phyloP scores from a whole-genome alignment of 2,329 filamentous ascomycete species.

The Thielaviopsis euricoi region DNA sequence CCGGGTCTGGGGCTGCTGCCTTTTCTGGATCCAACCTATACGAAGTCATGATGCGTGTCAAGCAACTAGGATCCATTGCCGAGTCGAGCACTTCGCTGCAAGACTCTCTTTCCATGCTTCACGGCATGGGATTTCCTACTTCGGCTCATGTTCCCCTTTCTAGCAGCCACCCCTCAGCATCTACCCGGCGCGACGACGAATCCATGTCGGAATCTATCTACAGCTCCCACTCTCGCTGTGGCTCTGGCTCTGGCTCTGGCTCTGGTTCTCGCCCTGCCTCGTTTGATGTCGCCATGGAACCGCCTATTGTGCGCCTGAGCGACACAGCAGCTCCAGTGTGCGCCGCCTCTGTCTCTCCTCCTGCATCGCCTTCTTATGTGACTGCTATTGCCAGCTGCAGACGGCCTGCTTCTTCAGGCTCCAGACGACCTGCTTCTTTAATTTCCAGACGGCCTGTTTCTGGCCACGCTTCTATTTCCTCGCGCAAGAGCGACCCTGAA shows the following conservation, averaged over 20 bases:
- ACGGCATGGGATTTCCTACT: neutral
- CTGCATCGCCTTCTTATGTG: neutral
- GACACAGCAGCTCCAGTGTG: neutral
- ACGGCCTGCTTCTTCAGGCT: neutral
- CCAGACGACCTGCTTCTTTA: neutral
- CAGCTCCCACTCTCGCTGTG: slow-evolving; percentile 3
- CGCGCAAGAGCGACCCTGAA: slow-evolving; percentile 13
- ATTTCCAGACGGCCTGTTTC: neutral
- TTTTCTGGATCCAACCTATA: slow-evolving; percentile 1
- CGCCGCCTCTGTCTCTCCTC: neutral
- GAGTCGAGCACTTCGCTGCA: slow-evolving; percentile 6
- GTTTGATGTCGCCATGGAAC: slow-evolving; percentile 4
- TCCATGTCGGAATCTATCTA: slow-evolving; percentile 4
- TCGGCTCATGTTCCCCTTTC: neutral
- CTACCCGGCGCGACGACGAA: slow-evolving; percentile 4
- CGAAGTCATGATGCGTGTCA: slow-evolving; percentile 8
- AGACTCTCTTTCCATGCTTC: slow-evolving; percentile 8
- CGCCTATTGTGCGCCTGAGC: slow-evolving; percentile 7
- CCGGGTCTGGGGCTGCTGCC: slow-evolving; percentile 4
- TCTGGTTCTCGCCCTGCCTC: too few relatives aligned
- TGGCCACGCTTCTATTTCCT: slow-evolving; percentile 2
- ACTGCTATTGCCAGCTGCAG: neutral
- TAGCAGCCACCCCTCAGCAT: neutral
- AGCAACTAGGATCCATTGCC: slow-evolving; percentile 1
- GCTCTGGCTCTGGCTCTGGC: too few relatives aligned